Evolutionary conservation across 2,329 filamentous ascomycete genomes (phyloP).

Genomic region (Monilinia laxa): DNA sequence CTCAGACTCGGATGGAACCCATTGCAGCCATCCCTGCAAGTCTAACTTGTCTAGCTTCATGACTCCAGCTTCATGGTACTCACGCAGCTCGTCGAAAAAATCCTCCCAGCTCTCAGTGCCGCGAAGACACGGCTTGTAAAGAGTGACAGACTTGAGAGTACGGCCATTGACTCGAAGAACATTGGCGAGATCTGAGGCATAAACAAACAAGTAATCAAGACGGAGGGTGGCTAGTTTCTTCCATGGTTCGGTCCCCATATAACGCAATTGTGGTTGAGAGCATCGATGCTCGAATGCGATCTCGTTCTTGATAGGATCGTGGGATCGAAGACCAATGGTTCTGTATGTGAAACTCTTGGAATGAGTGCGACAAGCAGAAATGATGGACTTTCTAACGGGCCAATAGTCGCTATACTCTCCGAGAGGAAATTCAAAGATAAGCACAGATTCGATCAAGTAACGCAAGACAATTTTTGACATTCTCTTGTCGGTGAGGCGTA

Average conservation of each 20-base stretch:
- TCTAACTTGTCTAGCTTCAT: background rate
- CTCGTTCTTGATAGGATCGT: too few relatives aligned
- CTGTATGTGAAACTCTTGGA: background rate
- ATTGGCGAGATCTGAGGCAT: background rate
- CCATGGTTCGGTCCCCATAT: background rate
- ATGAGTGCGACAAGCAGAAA: background rate
- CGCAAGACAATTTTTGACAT: background rate
- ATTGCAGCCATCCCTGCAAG: background rate
- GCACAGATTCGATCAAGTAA: background rate
- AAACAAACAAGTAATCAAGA: background rate
- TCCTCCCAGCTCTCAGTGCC: rapidly evolving
- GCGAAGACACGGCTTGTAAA: background rate
- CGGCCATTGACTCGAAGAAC: background rate
- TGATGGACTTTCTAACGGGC: background rate
- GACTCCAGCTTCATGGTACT: background rate
- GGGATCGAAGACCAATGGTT: background rate
- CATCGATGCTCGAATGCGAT: too few relatives aligned
- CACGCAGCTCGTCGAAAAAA: background rate
- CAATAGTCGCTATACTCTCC: background rate
- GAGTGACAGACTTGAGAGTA: background rate
- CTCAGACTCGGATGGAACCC: background rate
- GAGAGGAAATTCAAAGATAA: background rate
- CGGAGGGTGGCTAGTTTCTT: background rate
- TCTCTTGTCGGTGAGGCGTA: background rate
- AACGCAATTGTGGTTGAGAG: background rate